A percentile compares a stretch with the other conserved stretches of the same genome.
Evolutionary conservation across 2,329 filamentous ascomycete species (phyloP).

Genomic region (Aureobasidium pullulans): DNA sequence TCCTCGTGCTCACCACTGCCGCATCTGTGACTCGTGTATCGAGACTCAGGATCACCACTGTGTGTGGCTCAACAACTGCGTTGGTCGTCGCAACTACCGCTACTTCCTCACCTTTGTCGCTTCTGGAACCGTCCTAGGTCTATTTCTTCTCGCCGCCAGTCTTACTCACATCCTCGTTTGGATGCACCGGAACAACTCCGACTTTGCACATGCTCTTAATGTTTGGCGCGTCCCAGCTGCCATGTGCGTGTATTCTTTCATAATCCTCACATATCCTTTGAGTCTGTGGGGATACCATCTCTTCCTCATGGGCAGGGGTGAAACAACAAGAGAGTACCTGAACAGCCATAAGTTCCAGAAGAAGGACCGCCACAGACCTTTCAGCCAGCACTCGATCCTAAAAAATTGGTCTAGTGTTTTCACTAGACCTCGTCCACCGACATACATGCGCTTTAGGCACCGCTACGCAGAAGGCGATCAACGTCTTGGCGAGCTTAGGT

Average conservation of each 20-base stretch:
- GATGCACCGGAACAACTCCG: constrained; percentile 53
- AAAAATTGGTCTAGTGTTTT: constrained; percentile 79
- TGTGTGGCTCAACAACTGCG: constrained; percentile 98
- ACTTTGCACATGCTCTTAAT: constrained; percentile 61
- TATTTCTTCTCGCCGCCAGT: constrained; percentile 69
- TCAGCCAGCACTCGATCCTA: constrained; percentile 66
- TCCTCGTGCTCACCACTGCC: constrained; percentile 90
- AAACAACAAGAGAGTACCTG: constrained; percentile 93
- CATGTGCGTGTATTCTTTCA: constrained; percentile 73
- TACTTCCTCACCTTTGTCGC: constrained; percentile 93
- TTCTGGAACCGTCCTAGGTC: constrained; percentile 64
- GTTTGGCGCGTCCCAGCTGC: constrained; percentile 66
- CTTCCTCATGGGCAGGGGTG: constrained; percentile 81
- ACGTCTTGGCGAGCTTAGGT: constrained; percentile 56
- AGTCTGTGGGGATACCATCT: constrained; percentile 83
- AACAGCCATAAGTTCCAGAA: constrained; percentile 94
- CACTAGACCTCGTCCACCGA: constrained; percentile 74
- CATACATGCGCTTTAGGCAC: constrained; percentile 80
- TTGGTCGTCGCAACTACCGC: constrained; percentile 93
- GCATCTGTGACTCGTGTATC: constrained; percentile 92
- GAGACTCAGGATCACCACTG: constrained; percentile 98
- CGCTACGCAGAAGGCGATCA: constrained; percentile 75
- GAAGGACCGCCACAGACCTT: constrained; percentile 84
- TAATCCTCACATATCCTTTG: constrained; percentile 72
- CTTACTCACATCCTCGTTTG: constrained; percentile 77